Base-by-base conservation (phyloP, 228 moss, liverwort and hornwort species). In the Sphagnum magellanicum region DNA sequence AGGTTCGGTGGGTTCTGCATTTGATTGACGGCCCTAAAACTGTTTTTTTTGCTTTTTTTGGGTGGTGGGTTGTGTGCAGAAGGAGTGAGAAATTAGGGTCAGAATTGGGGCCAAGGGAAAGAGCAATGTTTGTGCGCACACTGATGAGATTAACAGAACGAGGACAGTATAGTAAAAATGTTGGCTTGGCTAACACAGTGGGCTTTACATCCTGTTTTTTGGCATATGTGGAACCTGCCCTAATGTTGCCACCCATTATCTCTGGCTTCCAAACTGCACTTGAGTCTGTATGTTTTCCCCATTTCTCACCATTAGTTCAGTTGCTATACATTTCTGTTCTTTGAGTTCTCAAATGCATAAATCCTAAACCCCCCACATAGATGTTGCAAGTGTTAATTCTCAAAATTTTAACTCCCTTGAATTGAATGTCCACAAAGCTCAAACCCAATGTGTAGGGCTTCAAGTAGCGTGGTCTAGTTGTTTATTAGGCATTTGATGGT, bases 131-230 rank as follows among this genome's bases (percentile, higher is more conserved):
- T 84, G 92, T 88, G 69, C 79, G 77, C 68, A 75, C 80, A 66
- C 71, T 88, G 74, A 84, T 90, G 90, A 79, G 81, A 55, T 71
- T 92, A 60, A 88, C 84, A 74, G 83, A 86, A 70, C 87, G 92
- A 63, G 92, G 90, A 50, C 90, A 92, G 65, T 92, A 92, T 76
- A 92, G 92, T 83, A 92, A 92, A 79, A 92, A 86, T 69, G 74
- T 73, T 67, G 74, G 76, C 74, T 88, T 92, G 78, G 88, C 90
- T 58, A 86, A 75, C 63, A 77, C 88, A 76, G 82, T 90, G 68
- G 90, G 84, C 67, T 71, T 63, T 73, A 77, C 86, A 67, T 88
- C 92, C 10, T 83, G 86, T 60, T 69, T 71, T 65, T 74, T 92
- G 68, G 79, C 86, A 17, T 90, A 86, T 76, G 74, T 92, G 69